Percentiles rank a stretch among this genome's conserved stretches.
These are phyloP conservation scores for Chloroidium sp. DNA, from an alignment of 163 green algal species.

Conservation along the genomic window DNA sequence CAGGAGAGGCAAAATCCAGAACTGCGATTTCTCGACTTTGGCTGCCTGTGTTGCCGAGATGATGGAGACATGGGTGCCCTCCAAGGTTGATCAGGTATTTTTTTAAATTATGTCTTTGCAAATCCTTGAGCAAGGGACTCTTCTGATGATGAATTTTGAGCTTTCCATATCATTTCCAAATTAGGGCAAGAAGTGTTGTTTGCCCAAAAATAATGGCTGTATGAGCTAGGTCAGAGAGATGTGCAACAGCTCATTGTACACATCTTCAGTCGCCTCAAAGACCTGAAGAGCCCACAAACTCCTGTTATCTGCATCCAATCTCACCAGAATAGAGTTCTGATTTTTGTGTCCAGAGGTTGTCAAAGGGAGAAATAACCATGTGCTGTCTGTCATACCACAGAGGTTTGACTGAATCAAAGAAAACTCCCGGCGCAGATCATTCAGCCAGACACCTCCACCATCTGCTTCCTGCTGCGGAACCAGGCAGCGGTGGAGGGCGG, in stretches of 20 bases:
- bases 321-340: too few species aligned
- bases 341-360: not conserved
- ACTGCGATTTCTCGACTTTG: conserved; percentile 44
- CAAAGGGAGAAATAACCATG: not conserved
- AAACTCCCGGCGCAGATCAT: not conserved
- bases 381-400: not conserved
- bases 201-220: too few species aligned
- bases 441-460: not conserved
- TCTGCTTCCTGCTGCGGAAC: not conserved
- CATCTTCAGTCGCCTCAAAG: too few species aligned
- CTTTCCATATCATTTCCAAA: too few species aligned
- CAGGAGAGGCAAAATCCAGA: conserved; percentile 9
- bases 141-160: too few species aligned
- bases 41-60: conserved; percentile 37
- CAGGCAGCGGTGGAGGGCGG: not conserved
- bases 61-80: conserved; percentile 34
- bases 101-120: not conserved
- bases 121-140: not conserved
- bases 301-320: too few species aligned
- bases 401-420: not conserved
- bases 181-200: too few species aligned
- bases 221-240: too few species aligned
- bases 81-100: conserved; percentile 49
- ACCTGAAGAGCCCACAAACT: too few species aligned
- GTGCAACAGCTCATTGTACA: not conserved